phyloP scores from a whole-genome alignment of 768 basidiomycete species.

The Boletales sp. region DNA sequence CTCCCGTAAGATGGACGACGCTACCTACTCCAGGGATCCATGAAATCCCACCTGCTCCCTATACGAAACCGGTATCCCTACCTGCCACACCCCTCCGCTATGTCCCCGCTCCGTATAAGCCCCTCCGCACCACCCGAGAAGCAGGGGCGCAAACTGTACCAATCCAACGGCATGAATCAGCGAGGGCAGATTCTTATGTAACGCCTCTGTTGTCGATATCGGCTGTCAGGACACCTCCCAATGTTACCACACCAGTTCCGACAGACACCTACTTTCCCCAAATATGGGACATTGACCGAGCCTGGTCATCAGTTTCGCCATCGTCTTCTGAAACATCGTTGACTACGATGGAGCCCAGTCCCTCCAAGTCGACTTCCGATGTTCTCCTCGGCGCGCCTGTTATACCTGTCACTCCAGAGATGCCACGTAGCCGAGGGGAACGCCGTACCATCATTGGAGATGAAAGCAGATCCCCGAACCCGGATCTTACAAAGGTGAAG shows the following conservation, averaged over 20 bases:
- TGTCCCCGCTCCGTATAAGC: conserved; percentile 14
- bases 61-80: conserved; percentile 45
- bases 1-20: conserved; percentile 43
- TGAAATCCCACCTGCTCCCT: conserved; percentile 63
- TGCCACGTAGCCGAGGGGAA: conserved; percentile 66
- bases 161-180: conserved; percentile 12
- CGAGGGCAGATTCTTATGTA: conserved; percentile 50
- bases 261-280: conserved; percentile 77
- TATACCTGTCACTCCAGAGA: conserved; percentile 59
- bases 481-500: conserved; percentile 71
- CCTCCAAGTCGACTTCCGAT: conserved; percentile 15
- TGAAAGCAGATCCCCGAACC: conserved; percentile 45
- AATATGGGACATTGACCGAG: conserved; percentile 69
- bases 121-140: conserved; percentile 13
- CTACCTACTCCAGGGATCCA: conserved; percentile 59
- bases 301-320: conserved; percentile 36
- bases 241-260: conserved; percentile 52
- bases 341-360: conserved; percentile 18
- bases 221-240: conserved; percentile 75
- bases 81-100: conserved; percentile 36
- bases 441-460: conserved; percentile 61
- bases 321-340: conserved; percentile 22
- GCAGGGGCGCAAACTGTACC: conserved; percentile 21
- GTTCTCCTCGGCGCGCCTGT: conserved; percentile 62
- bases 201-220: conserved; percentile 79